phyloP scores from a whole-genome alignment of 2,329 filamentous ascomycete species.

The Sporothrix sp. region DNA sequence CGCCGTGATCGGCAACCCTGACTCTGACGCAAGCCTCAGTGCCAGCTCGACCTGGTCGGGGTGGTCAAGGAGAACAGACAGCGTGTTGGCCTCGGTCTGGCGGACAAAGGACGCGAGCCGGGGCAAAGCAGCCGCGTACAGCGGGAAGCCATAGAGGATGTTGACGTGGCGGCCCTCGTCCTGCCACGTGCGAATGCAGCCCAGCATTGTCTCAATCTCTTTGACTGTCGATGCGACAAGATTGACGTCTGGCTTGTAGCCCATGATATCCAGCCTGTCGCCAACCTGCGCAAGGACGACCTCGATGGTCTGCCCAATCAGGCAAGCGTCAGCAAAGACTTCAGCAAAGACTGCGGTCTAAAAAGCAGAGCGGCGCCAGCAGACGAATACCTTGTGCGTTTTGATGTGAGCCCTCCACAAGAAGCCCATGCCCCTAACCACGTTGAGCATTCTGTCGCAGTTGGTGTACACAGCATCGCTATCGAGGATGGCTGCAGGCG shows the following conservation, averaged over 20 bases:
- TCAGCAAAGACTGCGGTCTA: no score
- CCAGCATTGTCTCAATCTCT: constrained; percentile 59
- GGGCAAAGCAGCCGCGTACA: constrained; percentile 49
- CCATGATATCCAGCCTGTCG: constrained; percentile 21
- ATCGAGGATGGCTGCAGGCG: constrained; percentile 61
- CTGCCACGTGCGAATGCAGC: constrained; percentile 49
- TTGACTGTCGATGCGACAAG: constrained; percentile 65
- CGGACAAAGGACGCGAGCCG: constrained; percentile 49
- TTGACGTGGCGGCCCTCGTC: constrained; percentile 45
- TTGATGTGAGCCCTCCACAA: constrained; percentile 72
- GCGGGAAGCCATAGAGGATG: constrained; percentile 63
- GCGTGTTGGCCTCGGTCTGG: constrained; percentile 42
- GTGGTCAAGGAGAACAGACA: constrained; percentile 64
- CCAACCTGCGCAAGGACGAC: constrained; percentile 18
- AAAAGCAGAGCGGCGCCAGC: no score
- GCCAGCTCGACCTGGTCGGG: constrained; percentile 44
- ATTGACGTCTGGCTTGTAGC: constrained; percentile 34
- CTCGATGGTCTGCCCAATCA: constrained; percentile 18
- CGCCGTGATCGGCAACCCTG: constrained; percentile 36
- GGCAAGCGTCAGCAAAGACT: no score
- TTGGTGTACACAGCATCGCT: constrained; percentile 55
- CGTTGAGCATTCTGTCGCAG: constrained; percentile 61
- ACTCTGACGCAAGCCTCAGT: constrained; percentile 10
- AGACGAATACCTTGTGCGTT: constrained; percentile 71
- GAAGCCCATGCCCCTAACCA: constrained; percentile 48